phyloP scores from a whole-genome alignment of 2,329 filamentous ascomycete genomes.

The Cercospora sesami region DNA sequence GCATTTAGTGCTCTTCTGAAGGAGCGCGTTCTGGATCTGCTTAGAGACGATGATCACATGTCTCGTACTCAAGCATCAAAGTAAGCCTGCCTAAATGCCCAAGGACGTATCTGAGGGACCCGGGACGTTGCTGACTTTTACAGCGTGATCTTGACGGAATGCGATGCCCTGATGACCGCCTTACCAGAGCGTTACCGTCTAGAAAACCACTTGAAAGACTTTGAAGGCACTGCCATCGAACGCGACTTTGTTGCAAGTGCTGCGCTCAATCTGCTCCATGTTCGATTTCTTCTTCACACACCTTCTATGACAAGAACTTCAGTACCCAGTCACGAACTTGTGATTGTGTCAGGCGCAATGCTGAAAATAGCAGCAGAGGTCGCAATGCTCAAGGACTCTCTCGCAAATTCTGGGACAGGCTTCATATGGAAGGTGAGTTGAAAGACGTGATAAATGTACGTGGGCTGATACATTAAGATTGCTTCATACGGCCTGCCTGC shows the following conservation, averaged over 20 bases:
- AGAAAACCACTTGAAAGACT: constrained; percentile 13
- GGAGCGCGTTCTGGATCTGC: constrained; percentile 40
- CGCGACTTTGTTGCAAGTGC: constrained; percentile 39
- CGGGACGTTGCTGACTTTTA: background rate
- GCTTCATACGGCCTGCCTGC: constrained; percentile 41
- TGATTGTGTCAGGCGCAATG: constrained; percentile 35
- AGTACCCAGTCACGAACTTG: constrained; percentile 31
- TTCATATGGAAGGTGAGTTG: constrained; percentile 40
- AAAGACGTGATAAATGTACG: background rate
- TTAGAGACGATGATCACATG: constrained; percentile 26
- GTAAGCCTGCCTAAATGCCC: constrained; percentile 2
- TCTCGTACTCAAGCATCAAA: constrained; percentile 3
- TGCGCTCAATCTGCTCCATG: constrained; percentile 40
- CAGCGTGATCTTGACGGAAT: constrained; percentile 9
- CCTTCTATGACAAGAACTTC: constrained; percentile 28
- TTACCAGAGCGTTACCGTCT: constrained; percentile 33
- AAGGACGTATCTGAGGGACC: background rate
- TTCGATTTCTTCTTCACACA: constrained; percentile 37
- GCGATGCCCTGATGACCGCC: constrained; percentile 31
- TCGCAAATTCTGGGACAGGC: constrained; percentile 40
- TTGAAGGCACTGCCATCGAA: constrained; percentile 24
- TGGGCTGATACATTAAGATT: constrained; percentile 31
- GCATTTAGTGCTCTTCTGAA: constrained; percentile 32
- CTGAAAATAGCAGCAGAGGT: constrained; percentile 37
- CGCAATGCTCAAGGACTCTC: constrained; percentile 34